A percentile compares a stretch with the other conserved stretches of the same genome.
Conservation (phyloP, 495 filamentous ascomycete genomes). For the Aspergillus biplanus region DNA sequence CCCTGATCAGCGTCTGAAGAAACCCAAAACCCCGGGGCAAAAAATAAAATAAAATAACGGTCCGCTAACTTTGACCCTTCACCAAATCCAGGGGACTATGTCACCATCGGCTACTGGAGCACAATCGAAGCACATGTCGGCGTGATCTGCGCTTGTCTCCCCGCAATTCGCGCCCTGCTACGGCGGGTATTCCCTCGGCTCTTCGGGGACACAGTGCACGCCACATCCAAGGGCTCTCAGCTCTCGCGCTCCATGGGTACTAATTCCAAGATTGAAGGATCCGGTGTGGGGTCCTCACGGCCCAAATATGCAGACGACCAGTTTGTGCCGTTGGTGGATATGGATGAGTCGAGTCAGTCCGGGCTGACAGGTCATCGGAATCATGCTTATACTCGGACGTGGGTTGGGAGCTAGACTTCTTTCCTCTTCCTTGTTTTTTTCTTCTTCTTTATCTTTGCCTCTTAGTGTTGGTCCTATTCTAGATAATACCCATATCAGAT, state of each 20-base stretch:
- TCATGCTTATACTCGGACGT: not conserved
- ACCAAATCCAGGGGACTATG: slow-evolving; percentile 37
- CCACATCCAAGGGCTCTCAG: not conserved
- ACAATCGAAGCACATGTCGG: slow-evolving; percentile 40
- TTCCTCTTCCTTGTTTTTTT: not conserved
- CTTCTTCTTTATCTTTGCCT: not conserved
- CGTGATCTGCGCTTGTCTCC: slow-evolving; percentile 40
- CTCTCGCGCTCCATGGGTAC: slow-evolving; percentile 22
- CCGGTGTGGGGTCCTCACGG: slow-evolving; percentile 13
- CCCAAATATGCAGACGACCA: slow-evolving; percentile 9
- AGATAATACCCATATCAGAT: too few relatives aligned
- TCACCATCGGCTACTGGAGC: slow-evolving; percentile 37
- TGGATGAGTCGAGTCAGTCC: slow-evolving; percentile 32
- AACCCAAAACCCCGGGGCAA: not conserved
- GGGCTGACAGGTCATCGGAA: slow-evolving; percentile 10
- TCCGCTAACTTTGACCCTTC: not conserved
- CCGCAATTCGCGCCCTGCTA: slow-evolving; percentile 36
- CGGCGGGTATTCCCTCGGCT: slow-evolving; percentile 29
- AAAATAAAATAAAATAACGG: not conserved
- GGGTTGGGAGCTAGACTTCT: slow-evolving; percentile 1
- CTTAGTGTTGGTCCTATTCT: not conserved
- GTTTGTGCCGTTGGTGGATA: slow-evolving; percentile 31
- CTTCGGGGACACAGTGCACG: slow-evolving; percentile 30
- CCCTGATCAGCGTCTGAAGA: not conserved
- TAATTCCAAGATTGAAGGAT: slow-evolving; percentile 25